Evolutionary conservation across 176 grass and related monocot species (phyloP).

Genomic region (Microstegium vimineum): DNA sequence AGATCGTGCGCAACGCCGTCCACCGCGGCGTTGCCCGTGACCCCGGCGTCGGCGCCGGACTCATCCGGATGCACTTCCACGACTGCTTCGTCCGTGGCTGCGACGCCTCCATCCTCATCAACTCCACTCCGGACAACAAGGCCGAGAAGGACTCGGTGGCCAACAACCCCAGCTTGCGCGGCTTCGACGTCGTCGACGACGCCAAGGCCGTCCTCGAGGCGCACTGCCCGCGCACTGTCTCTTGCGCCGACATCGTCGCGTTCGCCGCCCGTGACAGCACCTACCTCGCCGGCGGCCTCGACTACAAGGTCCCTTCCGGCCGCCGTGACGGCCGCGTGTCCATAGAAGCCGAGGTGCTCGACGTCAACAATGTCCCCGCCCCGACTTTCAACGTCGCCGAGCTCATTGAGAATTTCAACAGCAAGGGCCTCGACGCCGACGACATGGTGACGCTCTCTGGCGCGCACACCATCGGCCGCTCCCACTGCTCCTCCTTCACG

Average conservation of each 20-base stretch:
- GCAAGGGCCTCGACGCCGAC: conserved; percentile 13
- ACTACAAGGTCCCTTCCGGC: conserved; percentile 31
- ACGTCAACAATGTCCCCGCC: too few relatives aligned
- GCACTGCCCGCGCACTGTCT: conserved; percentile 48
- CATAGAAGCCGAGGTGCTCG: conserved; percentile 10
- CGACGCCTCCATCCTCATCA: conserved; percentile 47
- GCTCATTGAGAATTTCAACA: conserved; percentile 14
- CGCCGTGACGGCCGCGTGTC: conserved; percentile 59
- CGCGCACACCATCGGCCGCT: conserved; percentile 38
- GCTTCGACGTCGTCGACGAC: conserved; percentile 49
- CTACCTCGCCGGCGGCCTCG: conserved; percentile 24
- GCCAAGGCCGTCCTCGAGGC: conserved; percentile 52
- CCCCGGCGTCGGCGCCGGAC: conserved; percentile 39
- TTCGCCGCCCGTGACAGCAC: conserved; percentile 50
- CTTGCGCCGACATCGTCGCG: conserved; percentile 62
- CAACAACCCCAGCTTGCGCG: conserved; percentile 51
- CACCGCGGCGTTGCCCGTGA: conserved; percentile 19
- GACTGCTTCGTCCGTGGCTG: conserved; percentile 78
- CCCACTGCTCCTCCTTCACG: conserved; percentile 12
- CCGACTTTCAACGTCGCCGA: neutral
- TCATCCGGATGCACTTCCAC: conserved; percentile 79
- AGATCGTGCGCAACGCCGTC: conserved; percentile 56
- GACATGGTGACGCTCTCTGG: conserved; percentile 40
- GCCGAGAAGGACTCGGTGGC: conserved; percentile 40
- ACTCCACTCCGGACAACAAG: conserved; percentile 23